These are phyloP conservation scores for Paraglomus occultum DNA, from an alignment of 192 early-diverging fungal species.

Conservation along the genomic window DNA sequence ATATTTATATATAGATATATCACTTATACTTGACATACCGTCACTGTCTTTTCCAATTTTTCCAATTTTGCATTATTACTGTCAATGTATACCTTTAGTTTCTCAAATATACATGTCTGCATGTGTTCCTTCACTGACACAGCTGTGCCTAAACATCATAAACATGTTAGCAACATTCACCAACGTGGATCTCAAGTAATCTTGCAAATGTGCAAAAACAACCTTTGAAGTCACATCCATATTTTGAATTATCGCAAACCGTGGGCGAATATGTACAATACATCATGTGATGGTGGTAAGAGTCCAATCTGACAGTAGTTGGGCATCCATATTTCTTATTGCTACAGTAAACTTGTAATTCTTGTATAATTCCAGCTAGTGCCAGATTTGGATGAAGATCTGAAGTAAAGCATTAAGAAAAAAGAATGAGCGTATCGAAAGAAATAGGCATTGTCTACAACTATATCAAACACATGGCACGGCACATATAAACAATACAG, in stretches of 20 bases:
- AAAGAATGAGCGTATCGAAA: neutral
- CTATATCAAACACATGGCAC: neutral
- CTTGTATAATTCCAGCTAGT: constrained; percentile 48
- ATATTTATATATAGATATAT: no score
- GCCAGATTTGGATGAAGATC: constrained; percentile 63
- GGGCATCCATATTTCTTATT: constrained; percentile 53
- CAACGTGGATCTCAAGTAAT: neutral
- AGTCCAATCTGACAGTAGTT: constrained; percentile 45
- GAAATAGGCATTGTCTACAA: neutral
- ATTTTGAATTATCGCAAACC: constrained; percentile 42
- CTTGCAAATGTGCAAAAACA: neutral
- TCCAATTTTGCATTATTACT: constrained; percentile 39
- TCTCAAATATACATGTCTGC: constrained; percentile 51
- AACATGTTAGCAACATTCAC: neutral
- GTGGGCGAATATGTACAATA: constrained; percentile 48
- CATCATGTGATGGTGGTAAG: constrained; percentile 44
- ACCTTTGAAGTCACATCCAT: constrained; percentile 56
- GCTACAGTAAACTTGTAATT: constrained; percentile 54
- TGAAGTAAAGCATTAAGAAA: neutral
- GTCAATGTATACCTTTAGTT: constrained; percentile 48
- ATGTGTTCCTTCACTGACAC: constrained; percentile 42
- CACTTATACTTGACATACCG: constrained; percentile 23
- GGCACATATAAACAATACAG: neutral
- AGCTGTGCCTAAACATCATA: constrained; percentile 39
- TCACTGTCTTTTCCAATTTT: constrained; percentile 38